Conservation (phyloP, 2,329 filamentous ascomycete genomes). For the Alternaria panax region DNA sequence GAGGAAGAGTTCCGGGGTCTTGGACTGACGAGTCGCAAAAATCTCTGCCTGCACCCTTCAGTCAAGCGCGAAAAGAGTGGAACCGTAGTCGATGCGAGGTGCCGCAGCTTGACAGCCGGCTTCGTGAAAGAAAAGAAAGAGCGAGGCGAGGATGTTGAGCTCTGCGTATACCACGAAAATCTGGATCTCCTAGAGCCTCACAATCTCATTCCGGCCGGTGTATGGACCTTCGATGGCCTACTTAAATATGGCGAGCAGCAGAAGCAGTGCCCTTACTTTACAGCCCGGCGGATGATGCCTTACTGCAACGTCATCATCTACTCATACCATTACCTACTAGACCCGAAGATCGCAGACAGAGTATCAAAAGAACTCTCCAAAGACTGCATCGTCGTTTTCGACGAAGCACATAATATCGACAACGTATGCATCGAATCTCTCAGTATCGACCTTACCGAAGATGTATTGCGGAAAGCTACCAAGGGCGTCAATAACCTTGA, state of each 20-base stretch:
- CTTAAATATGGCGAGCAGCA: constrained; percentile 90
- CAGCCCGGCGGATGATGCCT: constrained; percentile 96
- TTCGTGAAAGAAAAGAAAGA: constrained; percentile 99
- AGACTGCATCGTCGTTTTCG: constrained; percentile 98
- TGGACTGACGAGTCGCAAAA: constrained; percentile 94
- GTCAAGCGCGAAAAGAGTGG: constrained; percentile 98
- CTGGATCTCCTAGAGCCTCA: constrained; percentile 93
- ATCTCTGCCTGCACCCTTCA: constrained; percentile 92
- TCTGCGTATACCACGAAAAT: constrained; percentile 98
- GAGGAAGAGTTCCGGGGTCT: constrained; percentile 93
- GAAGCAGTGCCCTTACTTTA: constrained; percentile 98
- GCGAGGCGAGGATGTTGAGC: constrained; percentile 88
- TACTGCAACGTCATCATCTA: constrained; percentile 99
- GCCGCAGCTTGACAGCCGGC: constrained; percentile 91
- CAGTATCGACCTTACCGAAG: constrained; percentile 95
- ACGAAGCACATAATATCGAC: constrained; percentile 99
- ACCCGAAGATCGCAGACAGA: constrained; percentile 95
- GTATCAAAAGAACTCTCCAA: constrained; percentile 96
- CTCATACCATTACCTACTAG: constrained; percentile 96
- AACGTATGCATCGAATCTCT: constrained; percentile 98
- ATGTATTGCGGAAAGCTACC: constrained; percentile 88
- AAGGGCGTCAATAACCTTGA: constrained; percentile 91
- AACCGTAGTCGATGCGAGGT: constrained; percentile 90
- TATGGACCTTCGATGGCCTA: constrained; percentile 93
- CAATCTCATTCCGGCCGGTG: constrained; percentile 90